phyloP scores from a whole-genome alignment of 495 filamentous ascomycete genomes.

The Entonaema liquescens region DNA sequence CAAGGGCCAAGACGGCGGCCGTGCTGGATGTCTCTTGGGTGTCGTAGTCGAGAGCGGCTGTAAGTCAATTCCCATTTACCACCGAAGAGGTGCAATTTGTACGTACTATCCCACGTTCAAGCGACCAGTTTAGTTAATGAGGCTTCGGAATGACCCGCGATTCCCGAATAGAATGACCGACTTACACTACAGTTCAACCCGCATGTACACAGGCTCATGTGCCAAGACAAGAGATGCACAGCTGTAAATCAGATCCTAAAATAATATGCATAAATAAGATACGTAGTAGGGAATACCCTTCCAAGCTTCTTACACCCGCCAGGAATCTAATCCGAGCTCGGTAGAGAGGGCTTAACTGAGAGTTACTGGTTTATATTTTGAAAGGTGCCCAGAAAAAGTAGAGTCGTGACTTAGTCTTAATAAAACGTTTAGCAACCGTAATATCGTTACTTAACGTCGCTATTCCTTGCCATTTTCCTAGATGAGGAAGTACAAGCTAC shows the following conservation, averaged over 20 bases:
- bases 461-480: neutral
- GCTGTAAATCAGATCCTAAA: constrained; percentile 44
- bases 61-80: constrained; percentile 25
- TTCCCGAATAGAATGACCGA: constrained; percentile 43
- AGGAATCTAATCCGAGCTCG: constrained; percentile 31
- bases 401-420: neutral
- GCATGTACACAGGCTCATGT: constrained; percentile 41
- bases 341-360: constrained; percentile 11
- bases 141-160: constrained; percentile 39
- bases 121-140: constrained; percentile 16
- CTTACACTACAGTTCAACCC: constrained; percentile 43
- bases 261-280: constrained; percentile 41
- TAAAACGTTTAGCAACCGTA: neutral
- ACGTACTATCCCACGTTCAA: constrained; percentile 30
- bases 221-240: constrained; percentile 42
- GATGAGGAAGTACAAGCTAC: constrained; percentile 1
- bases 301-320: constrained; percentile 22
- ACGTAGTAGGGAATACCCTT: constrained; percentile 37
- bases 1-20: constrained; percentile 38
- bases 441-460: neutral
- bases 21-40: constrained; percentile 21
- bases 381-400: neutral
- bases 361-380: constrained; percentile 12
- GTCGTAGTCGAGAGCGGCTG: constrained; percentile 23
- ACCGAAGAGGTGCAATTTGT: constrained; percentile 27